A percentile compares a stretch with the other conserved stretches of the same genome.
Conservation (phyloP, 805 yeast species). For the Myxozyma nipponensis region DNA sequence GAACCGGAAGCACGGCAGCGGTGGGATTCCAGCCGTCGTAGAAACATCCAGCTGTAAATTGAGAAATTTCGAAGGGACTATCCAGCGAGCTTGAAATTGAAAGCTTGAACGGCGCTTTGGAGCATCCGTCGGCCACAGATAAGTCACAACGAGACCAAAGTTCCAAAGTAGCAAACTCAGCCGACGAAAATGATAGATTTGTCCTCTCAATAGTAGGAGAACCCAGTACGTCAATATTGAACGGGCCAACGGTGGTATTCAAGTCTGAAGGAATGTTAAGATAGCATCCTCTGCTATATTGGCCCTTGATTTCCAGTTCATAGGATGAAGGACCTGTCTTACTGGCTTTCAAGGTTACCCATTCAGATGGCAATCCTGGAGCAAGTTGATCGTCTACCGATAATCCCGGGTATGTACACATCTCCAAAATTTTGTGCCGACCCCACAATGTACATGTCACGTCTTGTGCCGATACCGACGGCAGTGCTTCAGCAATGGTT, state of each 20-base stretch:
- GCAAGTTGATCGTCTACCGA: conserved; percentile 7
- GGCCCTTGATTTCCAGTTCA: conserved; percentile 1
- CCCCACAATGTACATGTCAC: conserved; percentile 4
- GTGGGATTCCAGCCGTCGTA: conserved; percentile 66
- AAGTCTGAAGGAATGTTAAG: conserved; percentile 7
- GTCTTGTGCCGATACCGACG: conserved; percentile 5
- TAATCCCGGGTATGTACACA: conserved; percentile 15
- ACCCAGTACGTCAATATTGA: conserved; percentile 4
- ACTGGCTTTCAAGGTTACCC: not conserved
- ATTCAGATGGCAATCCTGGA: conserved; percentile 8
- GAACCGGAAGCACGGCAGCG: not conserved
- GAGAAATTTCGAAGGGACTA: not conserved
- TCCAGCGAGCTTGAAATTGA: conserved; percentile 3
- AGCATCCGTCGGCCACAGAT: conserved; percentile 6
- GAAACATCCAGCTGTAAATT: conserved; percentile 49
- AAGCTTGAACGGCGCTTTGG: conserved; percentile 6
- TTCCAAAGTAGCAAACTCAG: not conserved
- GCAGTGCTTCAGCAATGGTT: conserved; percentile 8
- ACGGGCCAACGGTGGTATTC: not conserved
- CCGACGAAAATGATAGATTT: not conserved
- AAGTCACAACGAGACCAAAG: conserved; percentile 20
- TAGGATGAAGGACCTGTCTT: not conserved
- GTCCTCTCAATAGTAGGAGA: not conserved
- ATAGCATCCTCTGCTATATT: conserved; percentile 10
- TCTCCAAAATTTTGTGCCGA: conserved; percentile 3